These are phyloP conservation scores for Neoboletus magnificus DNA, from an alignment of 768 basidiomycete species.

Conservation along the genomic window DNA sequence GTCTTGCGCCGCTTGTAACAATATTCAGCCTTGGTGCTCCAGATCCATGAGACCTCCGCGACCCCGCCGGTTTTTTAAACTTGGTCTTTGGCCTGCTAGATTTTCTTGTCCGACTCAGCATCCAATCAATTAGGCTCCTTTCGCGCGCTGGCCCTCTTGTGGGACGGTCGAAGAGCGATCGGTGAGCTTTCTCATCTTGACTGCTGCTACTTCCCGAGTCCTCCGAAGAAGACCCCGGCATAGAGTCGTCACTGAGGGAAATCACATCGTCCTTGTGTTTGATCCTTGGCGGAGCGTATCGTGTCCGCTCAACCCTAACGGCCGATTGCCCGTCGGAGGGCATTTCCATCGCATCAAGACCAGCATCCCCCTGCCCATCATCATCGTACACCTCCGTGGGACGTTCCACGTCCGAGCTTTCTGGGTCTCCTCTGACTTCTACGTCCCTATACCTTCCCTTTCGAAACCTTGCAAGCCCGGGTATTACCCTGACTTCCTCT, in stretches of 20 bases:
- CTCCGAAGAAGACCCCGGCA: conserved; percentile 7
- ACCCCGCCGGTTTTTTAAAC: conserved; percentile 9
- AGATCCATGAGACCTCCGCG: conserved; percentile 11
- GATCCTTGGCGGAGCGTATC: conserved; percentile 2
- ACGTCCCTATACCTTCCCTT: conserved; percentile 32
- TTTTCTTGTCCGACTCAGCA: conserved; percentile 49
- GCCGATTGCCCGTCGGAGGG: conserved; percentile 15
- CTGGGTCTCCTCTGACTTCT: conserved; percentile 59
- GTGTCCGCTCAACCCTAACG: conserved; percentile 23
- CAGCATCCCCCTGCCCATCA: neutral
- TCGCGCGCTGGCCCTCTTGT: conserved; percentile 28
- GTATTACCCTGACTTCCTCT: conserved; percentile 41
- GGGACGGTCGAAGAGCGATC: conserved; percentile 29
- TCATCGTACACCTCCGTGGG: neutral
- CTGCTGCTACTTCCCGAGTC: conserved; percentile 16
- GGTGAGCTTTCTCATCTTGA: conserved; percentile 34
- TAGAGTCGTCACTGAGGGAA: conserved; percentile 21
- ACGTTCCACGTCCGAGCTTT: conserved; percentile 48
- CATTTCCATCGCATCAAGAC: neutral
- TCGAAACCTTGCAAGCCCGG: conserved; percentile 50
- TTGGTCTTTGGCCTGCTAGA: conserved; percentile 14
- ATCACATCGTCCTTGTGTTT: conserved; percentile 15
- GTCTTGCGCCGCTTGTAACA: conserved; percentile 36
- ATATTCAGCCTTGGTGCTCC: conserved; percentile 33
- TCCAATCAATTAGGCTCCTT: conserved; percentile 63